Percentiles rank a stretch among this genome's conserved stretches.
Conservation (phyloP, 2,329 filamentous ascomycete genomes). For the Aspergillus sergii region DNA sequence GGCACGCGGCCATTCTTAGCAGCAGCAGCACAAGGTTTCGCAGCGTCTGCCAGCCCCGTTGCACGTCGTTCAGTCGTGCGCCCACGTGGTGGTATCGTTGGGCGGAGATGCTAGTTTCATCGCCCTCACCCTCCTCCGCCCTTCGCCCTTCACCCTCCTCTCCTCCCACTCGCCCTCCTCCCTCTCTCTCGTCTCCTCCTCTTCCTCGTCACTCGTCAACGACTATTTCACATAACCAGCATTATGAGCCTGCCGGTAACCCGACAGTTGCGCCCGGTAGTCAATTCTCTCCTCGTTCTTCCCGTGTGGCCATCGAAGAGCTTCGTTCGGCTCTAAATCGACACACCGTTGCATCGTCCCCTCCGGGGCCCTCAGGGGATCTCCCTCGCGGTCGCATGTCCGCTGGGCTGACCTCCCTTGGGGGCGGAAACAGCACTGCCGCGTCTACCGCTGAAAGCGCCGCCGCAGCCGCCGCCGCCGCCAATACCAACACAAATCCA, state of each 20-base stretch:
- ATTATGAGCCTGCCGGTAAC: constrained; percentile 35
- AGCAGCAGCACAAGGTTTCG: constrained; percentile 30
- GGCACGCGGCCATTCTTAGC: constrained; percentile 24
- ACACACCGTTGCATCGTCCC: constrained; percentile 40
- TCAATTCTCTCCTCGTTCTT: constrained; percentile 38
- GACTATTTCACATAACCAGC: constrained; percentile 20
- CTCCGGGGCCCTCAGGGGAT: constrained; percentile 37
- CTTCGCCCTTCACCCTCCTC: constrained; percentile 36
- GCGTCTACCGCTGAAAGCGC: constrained; percentile 22
- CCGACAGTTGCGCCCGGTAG: constrained; percentile 21
- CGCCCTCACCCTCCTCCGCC: constrained; percentile 44
- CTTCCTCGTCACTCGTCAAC: constrained; percentile 13
- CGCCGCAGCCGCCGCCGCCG: constrained; percentile 17
- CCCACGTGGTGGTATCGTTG: constrained; percentile 41
- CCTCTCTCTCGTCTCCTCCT: constrained; percentile 22
- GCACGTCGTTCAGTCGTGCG: constrained; percentile 38
- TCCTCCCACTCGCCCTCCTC: constrained; percentile 24
- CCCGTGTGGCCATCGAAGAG: constrained; percentile 43
- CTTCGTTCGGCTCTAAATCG: constrained; percentile 42
- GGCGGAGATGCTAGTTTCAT: constrained; percentile 44
- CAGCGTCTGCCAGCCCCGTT: constrained; percentile 30
- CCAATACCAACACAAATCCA: constrained; percentile 8
- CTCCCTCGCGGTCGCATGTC: constrained; percentile 37
- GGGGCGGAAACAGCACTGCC: constrained; percentile 30
- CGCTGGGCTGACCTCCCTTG: constrained; percentile 36